A percentile compares a stretch with the other conserved stretches of the same genome.
Evolutionary conservation across 225 moss, liverwort and hornwort genomes (phyloP).

Genomic region (Bryum argenteum): DNA sequence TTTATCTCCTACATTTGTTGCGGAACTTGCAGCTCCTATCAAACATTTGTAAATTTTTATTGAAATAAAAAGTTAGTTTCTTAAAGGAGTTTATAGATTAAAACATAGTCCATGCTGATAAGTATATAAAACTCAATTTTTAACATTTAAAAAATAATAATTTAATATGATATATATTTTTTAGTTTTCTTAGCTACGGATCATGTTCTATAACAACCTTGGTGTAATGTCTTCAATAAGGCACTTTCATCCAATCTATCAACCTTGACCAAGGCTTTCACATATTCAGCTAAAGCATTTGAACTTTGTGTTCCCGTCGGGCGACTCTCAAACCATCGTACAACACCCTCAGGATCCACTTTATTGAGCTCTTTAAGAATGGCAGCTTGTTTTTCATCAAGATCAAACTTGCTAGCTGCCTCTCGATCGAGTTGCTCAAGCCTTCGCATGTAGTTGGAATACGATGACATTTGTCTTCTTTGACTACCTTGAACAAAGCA

Average conservation of each 20-base stretch:
- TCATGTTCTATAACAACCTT: constrained; percentile 8
- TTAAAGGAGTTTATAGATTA: not conserved
- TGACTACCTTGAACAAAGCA: constrained; percentile 37
- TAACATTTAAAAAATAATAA: not conserved
- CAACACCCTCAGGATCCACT: constrained; percentile 11
- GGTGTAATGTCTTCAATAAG: constrained; percentile 15
- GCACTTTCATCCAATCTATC: constrained; percentile 19
- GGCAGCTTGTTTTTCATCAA: constrained; percentile 18
- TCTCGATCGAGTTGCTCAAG: constrained; percentile 18
- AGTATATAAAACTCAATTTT: not conserved
- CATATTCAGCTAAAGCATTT: constrained; percentile 15
- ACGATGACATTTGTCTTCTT: constrained; percentile 34
- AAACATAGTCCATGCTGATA: not conserved
- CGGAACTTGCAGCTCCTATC: constrained; percentile 9
- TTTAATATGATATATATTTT: too few relatives aligned
- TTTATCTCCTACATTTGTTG: constrained; percentile 2
- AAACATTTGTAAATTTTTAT: not conserved
- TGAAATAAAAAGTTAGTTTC: not conserved
- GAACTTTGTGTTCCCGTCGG: constrained; percentile 2
- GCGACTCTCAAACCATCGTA: constrained; percentile 1
- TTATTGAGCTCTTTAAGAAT: constrained; percentile 31
- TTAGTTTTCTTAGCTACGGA: too few relatives aligned
- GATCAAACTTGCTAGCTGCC: constrained; percentile 11
- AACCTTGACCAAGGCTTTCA: constrained; percentile 33
- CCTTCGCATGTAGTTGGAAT: constrained; percentile 14